These are phyloP conservation scores for Panaeolus papilionaceus DNA, from an alignment of 768 basidiomycete species.

Conservation along the genomic window DNA sequence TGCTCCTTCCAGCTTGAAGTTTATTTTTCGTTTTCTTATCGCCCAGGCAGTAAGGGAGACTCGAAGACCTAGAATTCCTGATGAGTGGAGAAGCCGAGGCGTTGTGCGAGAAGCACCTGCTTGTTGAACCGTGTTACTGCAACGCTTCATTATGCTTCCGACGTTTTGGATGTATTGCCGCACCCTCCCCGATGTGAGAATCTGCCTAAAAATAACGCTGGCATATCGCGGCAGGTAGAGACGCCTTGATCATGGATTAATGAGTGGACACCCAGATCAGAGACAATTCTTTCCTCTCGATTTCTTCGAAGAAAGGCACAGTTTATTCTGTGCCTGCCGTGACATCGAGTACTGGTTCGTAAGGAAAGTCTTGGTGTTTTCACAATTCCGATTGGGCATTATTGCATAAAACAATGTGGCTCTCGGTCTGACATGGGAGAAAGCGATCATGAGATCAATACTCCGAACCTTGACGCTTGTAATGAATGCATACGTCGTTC, in stretches of 20 bases:
- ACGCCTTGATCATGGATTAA: constrained; percentile 1
- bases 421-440: constrained; percentile 1
- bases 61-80: constrained; percentile 7
- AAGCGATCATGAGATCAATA: constrained; percentile 1
- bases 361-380: constrained; percentile 2
- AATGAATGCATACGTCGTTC: constrained; percentile 3
- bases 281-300: not conserved
- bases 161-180: constrained; percentile 22
- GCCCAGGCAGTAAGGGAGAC: constrained; percentile 11
- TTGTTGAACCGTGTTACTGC: constrained; percentile 10
- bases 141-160: constrained; percentile 22
- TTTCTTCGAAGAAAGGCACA: not conserved
- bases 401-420: not conserved
- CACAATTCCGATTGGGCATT: not conserved
- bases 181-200: constrained; percentile 23
- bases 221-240: not conserved
- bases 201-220: constrained; percentile 7
- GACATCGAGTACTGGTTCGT: not conserved
- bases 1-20: constrained; percentile 15
- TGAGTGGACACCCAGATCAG: constrained; percentile 5
- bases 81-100: constrained; percentile 10
- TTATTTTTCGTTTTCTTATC: constrained; percentile 26
- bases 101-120: constrained; percentile 2
- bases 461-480: constrained; percentile 9
- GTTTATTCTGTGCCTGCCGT: not conserved